Percentiles rank a stretch among this genome's conserved stretches.
phyloP scores from a whole-genome alignment of 176 grass and related monocot species.

The Triticum timopheevii region DNA sequence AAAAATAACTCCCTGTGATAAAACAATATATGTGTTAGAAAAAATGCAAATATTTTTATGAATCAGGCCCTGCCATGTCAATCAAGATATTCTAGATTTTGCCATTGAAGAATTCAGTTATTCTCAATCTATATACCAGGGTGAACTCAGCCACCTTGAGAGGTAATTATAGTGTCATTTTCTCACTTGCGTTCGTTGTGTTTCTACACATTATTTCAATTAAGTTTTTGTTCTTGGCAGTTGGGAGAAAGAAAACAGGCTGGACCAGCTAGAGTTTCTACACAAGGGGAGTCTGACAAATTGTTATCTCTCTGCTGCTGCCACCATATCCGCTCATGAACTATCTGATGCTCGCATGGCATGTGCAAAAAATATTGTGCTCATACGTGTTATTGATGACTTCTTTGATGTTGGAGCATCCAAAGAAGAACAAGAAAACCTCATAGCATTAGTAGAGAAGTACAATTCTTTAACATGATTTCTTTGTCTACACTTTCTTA shows the following conservation, averaged over 20 bases:
- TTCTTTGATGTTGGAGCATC: slow-evolving; percentile 56
- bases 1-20: too few relatives aligned
- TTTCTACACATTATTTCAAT: too few relatives aligned
- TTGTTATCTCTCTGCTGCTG: slow-evolving; percentile 71
- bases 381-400: slow-evolving; percentile 67
- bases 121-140: slow-evolving; percentile 44
- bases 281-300: slow-evolving; percentile 46
- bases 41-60: slow-evolving; percentile 8
- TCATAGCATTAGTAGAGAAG: slow-evolving; percentile 50
- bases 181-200: background rate
- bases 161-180: slow-evolving; percentile 22
- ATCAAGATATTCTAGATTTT: slow-evolving; percentile 48
- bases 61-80: slow-evolving; percentile 38
- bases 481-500: background rate
- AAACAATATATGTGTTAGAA: too few relatives aligned
- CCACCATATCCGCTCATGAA: slow-evolving; percentile 54
- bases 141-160: slow-evolving; percentile 58
- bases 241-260: slow-evolving; percentile 53
- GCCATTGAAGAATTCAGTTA: slow-evolving; percentile 44
- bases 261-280: slow-evolving; percentile 58
- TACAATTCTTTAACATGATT: slow-evolving; percentile 7
- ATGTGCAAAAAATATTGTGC: slow-evolving; percentile 58
- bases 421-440: too few relatives aligned
- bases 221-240: background rate
- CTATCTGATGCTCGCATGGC: slow-evolving; percentile 55